Evolutionary conservation across 805 yeast species (phyloP).

Genomic region (Cyberlindnera amylophila): DNA sequence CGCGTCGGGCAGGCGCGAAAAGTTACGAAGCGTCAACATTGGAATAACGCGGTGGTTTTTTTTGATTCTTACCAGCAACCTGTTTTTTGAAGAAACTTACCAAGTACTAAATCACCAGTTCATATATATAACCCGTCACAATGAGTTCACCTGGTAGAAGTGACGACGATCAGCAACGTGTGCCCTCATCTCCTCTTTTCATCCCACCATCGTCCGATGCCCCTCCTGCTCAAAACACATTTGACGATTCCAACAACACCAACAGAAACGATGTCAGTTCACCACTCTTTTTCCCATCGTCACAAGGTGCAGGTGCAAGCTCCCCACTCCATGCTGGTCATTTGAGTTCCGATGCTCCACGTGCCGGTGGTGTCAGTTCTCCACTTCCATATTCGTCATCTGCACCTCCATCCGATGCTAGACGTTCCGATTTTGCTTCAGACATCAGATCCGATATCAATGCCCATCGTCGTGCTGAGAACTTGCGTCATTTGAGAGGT

Average conservation of each 20-base stretch:
- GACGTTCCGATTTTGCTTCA: constrained; percentile 31
- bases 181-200: constrained; percentile 28
- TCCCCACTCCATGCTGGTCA: constrained; percentile 7
- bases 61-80: no score
- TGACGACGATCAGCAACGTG: constrained; percentile 3
- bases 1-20: constrained; percentile 23
- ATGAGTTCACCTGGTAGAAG: constrained; percentile 17
- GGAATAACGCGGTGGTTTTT: background rate
- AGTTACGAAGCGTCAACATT: constrained; percentile 1
- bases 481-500: constrained; percentile 59
- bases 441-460: constrained; percentile 44
- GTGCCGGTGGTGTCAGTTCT: constrained; percentile 34
- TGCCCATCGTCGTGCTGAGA: constrained; percentile 39
- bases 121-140: no score
- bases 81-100: no score
- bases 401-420: constrained; percentile 28
- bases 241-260: constrained; percentile 11
- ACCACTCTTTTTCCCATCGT: constrained; percentile 33
- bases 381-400: constrained; percentile 44
- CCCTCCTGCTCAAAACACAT: constrained; percentile 17
- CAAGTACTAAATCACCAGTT: no score
- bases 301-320: constrained; percentile 24
- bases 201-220: constrained; percentile 28
- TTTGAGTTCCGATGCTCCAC: constrained; percentile 15
- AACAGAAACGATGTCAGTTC: constrained; percentile 25